Evolutionary conservation across 352 stramenopile genomes (phyloP).

Genomic region (Phytophthora melonis): DNA sequence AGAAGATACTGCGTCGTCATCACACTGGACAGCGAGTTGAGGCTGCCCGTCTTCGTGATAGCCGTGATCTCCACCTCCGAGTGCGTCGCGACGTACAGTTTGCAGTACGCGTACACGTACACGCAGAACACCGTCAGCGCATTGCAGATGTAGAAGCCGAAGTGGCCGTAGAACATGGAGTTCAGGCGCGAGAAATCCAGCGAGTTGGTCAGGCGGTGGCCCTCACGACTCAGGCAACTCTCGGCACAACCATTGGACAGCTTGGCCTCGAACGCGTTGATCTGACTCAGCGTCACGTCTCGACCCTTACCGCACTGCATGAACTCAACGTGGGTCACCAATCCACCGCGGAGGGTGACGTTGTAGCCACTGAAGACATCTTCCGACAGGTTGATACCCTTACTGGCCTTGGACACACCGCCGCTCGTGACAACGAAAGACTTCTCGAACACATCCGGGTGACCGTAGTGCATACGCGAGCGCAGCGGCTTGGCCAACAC

Average conservation of each 20-base stretch:
- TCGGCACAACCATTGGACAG: conserved; percentile 87
- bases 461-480: conserved; percentile 88
- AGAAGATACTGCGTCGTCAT: conserved; percentile 91
- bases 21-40: conserved; percentile 76
- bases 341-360: conserved; percentile 77
- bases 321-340: conserved; percentile 89
- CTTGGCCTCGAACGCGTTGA: conserved; percentile 91
- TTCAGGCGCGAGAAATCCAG: conserved; percentile 90
- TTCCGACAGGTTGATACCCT: conserved; percentile 91
- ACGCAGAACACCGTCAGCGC: conserved; percentile 87
- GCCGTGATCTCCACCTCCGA: conserved; percentile 64
- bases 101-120: conserved; percentile 88
- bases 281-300: conserved; percentile 89
- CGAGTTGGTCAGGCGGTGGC: conserved; percentile 76
- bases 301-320: conserved; percentile 91
- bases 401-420: conserved; percentile 88
- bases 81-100: conserved; percentile 84
- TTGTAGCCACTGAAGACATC: conserved; percentile 93
- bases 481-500: conserved; percentile 83
- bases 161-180: conserved; percentile 91
- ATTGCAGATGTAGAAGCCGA: conserved; percentile 92
- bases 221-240: conserved; percentile 83
- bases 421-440: conserved; percentile 86
- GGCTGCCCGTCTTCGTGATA: conserved; percentile 66
- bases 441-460: conserved; percentile 91